Percentiles rank a stretch among this genome's conserved stretches.
These are phyloP conservation scores for Casuarina cunninghamiana DNA, from an alignment of 306 rosid species.

Conservation along the genomic window DNA sequence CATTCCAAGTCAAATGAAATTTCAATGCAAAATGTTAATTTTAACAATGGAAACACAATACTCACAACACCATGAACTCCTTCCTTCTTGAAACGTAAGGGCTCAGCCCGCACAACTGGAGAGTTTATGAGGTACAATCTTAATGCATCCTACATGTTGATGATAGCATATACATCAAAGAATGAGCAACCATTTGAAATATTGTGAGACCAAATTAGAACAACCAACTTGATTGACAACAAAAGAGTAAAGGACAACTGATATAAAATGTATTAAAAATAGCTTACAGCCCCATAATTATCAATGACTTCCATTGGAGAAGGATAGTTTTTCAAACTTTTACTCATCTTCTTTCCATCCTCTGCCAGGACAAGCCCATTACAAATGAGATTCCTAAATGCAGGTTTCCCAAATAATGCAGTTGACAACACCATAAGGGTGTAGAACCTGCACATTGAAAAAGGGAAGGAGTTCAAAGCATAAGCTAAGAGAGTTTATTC, in stretches of 20 bases:
- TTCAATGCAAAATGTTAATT: background rate
- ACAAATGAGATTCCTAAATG: conserved; percentile 92
- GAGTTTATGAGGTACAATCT: conserved; percentile 87
- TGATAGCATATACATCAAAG: conserved; percentile 1
- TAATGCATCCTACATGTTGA: conserved; percentile 75
- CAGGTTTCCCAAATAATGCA: conserved; percentile 89
- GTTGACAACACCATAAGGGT: conserved; percentile 95
- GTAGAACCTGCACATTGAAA: conserved; percentile 75
- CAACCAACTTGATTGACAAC: conserved; percentile 12
- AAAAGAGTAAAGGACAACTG: background rate
- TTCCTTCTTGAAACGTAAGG: conserved; percentile 89
- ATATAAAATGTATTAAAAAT: conserved; percentile 7
- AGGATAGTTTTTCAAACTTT: conserved; percentile 91
- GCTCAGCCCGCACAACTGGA: conserved; percentile 96
- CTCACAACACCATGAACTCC: conserved; percentile 99
- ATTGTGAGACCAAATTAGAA: conserved; percentile 15
- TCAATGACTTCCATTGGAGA: conserved; percentile 82
- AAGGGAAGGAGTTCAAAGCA: conserved; percentile 8
- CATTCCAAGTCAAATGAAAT: background rate
- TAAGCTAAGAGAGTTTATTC: too few relatives aligned
- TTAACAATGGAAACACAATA: conserved; percentile 18
- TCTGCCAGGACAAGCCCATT: conserved; percentile 97
- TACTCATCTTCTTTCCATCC: conserved; percentile 98
- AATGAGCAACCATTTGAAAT: background rate
- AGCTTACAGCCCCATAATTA: conserved; percentile 86